These are phyloP conservation scores for Millerago galiae DNA, from an alignment of 805 yeast species.

Conservation along the genomic window DNA sequence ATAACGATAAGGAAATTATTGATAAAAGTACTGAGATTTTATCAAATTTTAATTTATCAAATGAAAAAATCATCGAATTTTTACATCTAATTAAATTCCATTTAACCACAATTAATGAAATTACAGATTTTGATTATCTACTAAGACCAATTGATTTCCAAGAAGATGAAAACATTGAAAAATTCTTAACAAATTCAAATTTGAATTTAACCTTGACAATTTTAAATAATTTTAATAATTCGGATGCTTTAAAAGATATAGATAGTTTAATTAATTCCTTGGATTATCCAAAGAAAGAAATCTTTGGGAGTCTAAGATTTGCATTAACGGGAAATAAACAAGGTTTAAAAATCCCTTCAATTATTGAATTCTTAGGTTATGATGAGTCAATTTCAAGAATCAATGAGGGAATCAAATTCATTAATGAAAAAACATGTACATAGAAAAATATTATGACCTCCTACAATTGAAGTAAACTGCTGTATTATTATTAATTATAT, in stretches of 20 bases:
- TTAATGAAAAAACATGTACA: neutral
- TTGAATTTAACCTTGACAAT: conserved; percentile 5
- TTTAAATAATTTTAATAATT: conserved; percentile 12
- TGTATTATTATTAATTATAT: too few relatives aligned
- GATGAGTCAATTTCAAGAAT: conserved; percentile 28
- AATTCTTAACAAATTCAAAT: conserved; percentile 11
- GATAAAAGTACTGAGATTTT: conserved; percentile 24
- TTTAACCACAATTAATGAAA: conserved; percentile 48
- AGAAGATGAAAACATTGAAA: conserved; percentile 15
- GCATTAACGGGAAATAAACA: conserved; percentile 66
- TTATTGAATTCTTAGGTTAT: conserved; percentile 50
- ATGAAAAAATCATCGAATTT: conserved; percentile 32
- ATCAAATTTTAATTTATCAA: conserved; percentile 13
- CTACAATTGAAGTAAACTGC: too few relatives aligned
- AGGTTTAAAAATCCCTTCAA: conserved; percentile 59
- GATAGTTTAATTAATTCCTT: conserved; percentile 2
- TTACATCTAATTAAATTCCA: conserved; percentile 41
- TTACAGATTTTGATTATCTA: conserved; percentile 44
- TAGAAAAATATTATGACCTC: neutral
- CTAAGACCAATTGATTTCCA: conserved; percentile 27
- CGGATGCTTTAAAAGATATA: conserved; percentile 3
- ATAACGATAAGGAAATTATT: conserved; percentile 32
- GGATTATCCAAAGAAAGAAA: conserved; percentile 29
- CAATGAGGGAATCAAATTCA: conserved; percentile 12
- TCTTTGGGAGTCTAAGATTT: conserved; percentile 56